Percentiles rank a stretch among this genome's conserved stretches.
These are phyloP conservation scores for Cutaneotrichosporon spelunceum DNA, from an alignment of 1,284 basidiomycete species.

Conservation along the genomic window DNA sequence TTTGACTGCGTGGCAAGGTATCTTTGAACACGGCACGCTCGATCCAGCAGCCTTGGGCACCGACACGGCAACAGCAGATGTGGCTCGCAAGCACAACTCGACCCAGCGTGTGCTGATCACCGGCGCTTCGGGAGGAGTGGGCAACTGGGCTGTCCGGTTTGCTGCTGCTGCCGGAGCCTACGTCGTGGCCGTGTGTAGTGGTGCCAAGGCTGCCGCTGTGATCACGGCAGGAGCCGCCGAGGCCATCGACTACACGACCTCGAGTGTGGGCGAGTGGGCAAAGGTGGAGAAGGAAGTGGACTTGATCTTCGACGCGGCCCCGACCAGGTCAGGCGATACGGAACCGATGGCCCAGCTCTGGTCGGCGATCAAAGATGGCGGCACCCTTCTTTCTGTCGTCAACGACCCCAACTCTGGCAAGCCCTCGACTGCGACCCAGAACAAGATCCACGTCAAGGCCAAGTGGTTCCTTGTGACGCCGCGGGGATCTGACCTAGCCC, in stretches of 20 bases:
- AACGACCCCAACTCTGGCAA: no score
- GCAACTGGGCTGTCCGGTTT: conserved; percentile 16
- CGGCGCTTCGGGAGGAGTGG: conserved; percentile 15
- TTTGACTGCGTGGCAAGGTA: conserved; percentile 20
- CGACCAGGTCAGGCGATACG: no score
- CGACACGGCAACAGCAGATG: not conserved
- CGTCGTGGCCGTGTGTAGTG: conserved; percentile 4
- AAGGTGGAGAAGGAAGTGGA: conserved; percentile 10
- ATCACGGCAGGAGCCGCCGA: conserved; percentile 8
- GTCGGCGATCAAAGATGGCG: conserved; percentile 15
- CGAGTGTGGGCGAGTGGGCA: conserved; percentile 5
- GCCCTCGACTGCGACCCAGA: not conserved
- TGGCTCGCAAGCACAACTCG: not conserved
- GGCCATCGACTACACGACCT: conserved; percentile 14
- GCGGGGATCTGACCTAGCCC: conserved; percentile 15
- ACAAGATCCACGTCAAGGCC: not conserved
- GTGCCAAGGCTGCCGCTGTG: not conserved
- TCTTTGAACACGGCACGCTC: conserved; percentile 18
- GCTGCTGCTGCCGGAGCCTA: conserved; percentile 10
- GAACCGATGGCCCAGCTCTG: conserved; percentile 10
- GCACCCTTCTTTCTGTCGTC: conserved; percentile 15
- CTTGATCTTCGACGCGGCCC: no score
- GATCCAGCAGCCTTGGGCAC: not conserved
- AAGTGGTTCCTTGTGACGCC: conserved; percentile 25
- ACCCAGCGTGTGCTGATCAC: conserved; percentile 20